Conservation (phyloP, 73 alveolate species). For the Stentor roeselii region DNA sequence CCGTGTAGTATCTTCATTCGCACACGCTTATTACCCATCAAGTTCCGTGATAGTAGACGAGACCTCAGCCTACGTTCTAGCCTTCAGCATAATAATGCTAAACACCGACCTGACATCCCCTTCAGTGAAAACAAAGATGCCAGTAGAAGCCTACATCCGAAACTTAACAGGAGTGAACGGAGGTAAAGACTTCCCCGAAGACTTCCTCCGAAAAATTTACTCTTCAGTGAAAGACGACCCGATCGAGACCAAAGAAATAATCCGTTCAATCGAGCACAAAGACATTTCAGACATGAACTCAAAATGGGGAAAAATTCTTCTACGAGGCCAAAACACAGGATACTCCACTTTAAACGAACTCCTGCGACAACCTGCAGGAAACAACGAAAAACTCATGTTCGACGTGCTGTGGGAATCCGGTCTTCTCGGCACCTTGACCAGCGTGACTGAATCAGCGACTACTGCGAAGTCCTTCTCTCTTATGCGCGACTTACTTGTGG, state of each 20-base stretch:
- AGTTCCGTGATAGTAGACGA: neutral
- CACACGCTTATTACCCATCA: neutral
- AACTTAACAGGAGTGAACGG: constrained; percentile 15
- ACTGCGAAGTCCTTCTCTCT: neutral
- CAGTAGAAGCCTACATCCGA: neutral
- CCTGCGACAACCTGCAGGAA: constrained; percentile 3
- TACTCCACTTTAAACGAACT: constrained; percentile 6
- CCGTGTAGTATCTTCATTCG: neutral
- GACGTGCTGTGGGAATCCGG: constrained; percentile 22
- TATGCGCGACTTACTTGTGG: neutral
- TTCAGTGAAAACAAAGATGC: neutral
- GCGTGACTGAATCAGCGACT: neutral
- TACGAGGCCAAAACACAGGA: neutral
- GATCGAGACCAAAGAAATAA: neutral
- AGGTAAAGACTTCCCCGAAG: constrained; percentile 21
- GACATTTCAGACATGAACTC: neutral
- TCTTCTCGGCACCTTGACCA: constrained; percentile 10
- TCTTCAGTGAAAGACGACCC: neutral
- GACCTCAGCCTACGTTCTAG: constrained; percentile 10
- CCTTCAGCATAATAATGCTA: constrained; percentile 3
- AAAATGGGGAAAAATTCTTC: neutral
- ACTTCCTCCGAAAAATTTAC: neutral
- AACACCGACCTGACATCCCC: neutral
- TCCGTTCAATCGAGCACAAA: neutral
- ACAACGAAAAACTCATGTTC: constrained; percentile 7